Evolutionary conservation across 257 asterid species (phyloP).

Genomic region (Solanum dulcamara): DNA sequence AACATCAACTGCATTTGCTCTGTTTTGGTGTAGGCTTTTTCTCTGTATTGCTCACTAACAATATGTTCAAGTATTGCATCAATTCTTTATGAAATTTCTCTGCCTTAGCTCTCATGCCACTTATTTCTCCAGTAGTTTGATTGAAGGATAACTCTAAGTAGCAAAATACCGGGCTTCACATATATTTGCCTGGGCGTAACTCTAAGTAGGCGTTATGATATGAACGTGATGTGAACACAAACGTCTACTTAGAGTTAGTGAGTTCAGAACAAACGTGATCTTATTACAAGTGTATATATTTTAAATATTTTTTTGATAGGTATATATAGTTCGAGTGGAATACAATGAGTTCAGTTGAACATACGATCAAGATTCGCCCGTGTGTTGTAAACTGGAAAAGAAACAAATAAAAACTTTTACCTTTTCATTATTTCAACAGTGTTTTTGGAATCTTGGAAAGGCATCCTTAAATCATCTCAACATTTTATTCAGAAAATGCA

Average conservation of each 20-base stretch:
- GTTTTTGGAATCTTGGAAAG: neutral
- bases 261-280: neutral
- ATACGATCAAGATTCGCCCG: neutral
- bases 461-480: neutral
- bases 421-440: neutral
- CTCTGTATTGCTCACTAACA: constrained; percentile 4
- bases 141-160: constrained; percentile 8
- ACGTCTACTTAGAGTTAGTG: neutral
- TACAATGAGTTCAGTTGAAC: neutral
- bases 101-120: constrained; percentile 10
- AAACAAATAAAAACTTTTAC: neutral
- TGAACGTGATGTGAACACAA: neutral
- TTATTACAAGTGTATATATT: neutral
- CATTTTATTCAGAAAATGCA: neutral
- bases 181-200: neutral
- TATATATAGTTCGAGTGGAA: neutral
- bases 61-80: constrained; percentile 20
- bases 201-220: neutral
- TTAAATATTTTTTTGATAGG: neutral
- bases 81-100: neutral
- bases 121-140: constrained; percentile 3
- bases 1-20: constrained; percentile 8
- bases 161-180: neutral
- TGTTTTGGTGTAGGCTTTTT: neutral
- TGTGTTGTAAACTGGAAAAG: neutral